Percentiles rank a stretch among this genome's conserved stretches.
Conservation (phyloP, 2,329 filamentous ascomycete genomes). For the Sporothrix phasma region DNA sequence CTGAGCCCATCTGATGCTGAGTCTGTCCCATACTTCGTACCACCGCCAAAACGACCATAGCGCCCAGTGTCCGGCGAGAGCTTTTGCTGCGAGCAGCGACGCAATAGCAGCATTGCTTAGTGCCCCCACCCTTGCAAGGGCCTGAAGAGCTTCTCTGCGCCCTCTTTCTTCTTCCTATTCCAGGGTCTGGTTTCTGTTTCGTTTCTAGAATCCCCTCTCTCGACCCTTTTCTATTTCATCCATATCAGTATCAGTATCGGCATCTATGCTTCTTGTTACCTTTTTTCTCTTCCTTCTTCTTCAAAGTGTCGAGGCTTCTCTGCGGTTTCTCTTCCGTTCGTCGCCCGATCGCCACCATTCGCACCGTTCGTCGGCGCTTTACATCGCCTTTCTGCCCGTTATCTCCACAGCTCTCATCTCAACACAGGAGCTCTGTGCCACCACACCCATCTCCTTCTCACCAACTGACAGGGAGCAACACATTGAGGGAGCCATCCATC, state of each 20-base stretch:
- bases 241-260: too few species aligned
- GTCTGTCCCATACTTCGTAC: not conserved
- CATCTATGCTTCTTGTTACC: not conserved
- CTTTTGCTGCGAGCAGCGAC: constrained; percentile 1
- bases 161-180: too few species aligned
- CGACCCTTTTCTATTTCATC: not conserved
- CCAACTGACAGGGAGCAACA: not conserved
- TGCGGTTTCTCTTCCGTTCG: not conserved
- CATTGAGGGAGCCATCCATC: not conserved
- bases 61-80: too few species aligned
- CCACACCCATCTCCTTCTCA: not conserved
- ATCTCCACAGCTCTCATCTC: not conserved
- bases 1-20: constrained; percentile 7
- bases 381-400: not conserved
- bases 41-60: not conserved
- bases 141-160: too few species aligned
- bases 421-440: not conserved
- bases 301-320: not conserved
- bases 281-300: not conserved
- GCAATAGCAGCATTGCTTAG: too few species aligned
- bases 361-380: too few species aligned
- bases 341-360: not conserved
- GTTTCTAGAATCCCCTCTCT: not conserved
- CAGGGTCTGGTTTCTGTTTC: not conserved
- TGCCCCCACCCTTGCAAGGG: not conserved